phyloP scores from a whole-genome alignment of 2,329 filamentous ascomycete species.

The Fragosphaeria purpurea region DNA sequence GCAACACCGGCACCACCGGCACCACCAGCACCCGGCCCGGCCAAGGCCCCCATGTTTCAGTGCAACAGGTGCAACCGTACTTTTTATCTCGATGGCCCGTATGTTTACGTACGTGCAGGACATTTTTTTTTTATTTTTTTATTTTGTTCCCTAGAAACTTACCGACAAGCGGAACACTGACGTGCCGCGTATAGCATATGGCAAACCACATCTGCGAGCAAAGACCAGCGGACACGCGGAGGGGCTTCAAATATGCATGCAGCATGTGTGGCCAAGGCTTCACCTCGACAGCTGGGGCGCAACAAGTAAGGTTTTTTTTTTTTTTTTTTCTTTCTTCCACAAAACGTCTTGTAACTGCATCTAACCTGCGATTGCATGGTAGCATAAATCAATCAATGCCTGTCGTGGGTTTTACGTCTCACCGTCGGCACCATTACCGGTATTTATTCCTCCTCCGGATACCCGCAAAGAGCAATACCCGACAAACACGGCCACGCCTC shows the following conservation, averaged over 20 bases:
- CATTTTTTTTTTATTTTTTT: neutral
- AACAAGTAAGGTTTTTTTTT: slow-evolving; percentile 25
- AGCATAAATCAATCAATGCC: slow-evolving; percentile 32
- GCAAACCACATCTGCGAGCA: slow-evolving; percentile 4
- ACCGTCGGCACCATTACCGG: neutral
- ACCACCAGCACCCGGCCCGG: neutral
- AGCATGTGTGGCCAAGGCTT: slow-evolving; percentile 37
- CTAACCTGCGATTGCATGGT: too few species aligned
- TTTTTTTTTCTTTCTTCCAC: too few species aligned
- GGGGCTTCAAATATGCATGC: slow-evolving; percentile 30
- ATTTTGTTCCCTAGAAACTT: too few species aligned
- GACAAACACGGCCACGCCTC: too few species aligned
- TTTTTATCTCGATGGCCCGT: slow-evolving; percentile 22
- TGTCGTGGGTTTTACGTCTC: slow-evolving; percentile 31
- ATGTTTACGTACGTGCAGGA: slow-evolving; percentile 21
- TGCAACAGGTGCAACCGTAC: slow-evolving; percentile 25
- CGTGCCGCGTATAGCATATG: neutral
- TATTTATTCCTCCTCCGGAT: too few species aligned
- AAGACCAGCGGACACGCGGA: slow-evolving; percentile 12
- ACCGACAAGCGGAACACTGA: too few species aligned
- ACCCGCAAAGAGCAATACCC: too few species aligned
- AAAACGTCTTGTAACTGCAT: too few species aligned
- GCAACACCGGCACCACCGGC: too few species aligned
- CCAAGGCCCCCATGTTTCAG: neutral
- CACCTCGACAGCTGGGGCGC: slow-evolving; percentile 27